A percentile compares a stretch with the other conserved stretches of the same genome.
Conservation (phyloP, 2,329 filamentous ascomycete genomes). For the Teratosphaeria destructans region DNA sequence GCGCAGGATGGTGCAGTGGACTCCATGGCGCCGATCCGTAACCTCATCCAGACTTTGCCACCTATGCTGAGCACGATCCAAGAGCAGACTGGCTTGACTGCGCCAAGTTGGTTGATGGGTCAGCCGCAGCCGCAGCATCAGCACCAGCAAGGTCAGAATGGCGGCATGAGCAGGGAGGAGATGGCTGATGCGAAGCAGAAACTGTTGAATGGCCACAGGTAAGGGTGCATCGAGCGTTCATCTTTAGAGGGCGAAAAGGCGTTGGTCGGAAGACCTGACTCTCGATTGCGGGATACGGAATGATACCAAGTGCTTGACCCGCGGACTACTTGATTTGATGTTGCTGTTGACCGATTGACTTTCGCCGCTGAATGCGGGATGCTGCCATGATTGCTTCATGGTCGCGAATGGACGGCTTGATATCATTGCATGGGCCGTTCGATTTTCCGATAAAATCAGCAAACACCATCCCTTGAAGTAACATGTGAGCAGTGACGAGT, state of each 20-base stretch:
- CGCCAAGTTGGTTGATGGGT: constrained; percentile 59
- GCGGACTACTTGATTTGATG: too few relatives aligned
- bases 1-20: constrained; percentile 43
- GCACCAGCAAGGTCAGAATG: constrained; percentile 24
- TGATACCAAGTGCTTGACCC: neutral
- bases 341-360: too few relatives aligned
- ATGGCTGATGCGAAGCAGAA: constrained; percentile 10
- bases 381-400: too few relatives aligned
- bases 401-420: too few relatives aligned
- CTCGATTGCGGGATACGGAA: neutral
- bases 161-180: constrained; percentile 10
- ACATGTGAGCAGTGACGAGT: too few relatives aligned
- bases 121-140: constrained; percentile 43
- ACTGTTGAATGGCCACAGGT: neutral
- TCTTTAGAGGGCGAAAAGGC: neutral
- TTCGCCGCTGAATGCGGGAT: too few relatives aligned
- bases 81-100: constrained; percentile 74
- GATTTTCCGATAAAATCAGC: too few relatives aligned
- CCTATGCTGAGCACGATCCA: constrained; percentile 77
- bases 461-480: too few relatives aligned
- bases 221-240: neutral
- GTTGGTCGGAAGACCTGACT: neutral
- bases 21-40: constrained; percentile 32
- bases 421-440: too few relatives aligned
- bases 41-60: constrained; percentile 75